Base-by-base conservation (phyloP, 225 moss, liverwort and hornwort genomes). In the Antitrichia curtipendula region DNA sequence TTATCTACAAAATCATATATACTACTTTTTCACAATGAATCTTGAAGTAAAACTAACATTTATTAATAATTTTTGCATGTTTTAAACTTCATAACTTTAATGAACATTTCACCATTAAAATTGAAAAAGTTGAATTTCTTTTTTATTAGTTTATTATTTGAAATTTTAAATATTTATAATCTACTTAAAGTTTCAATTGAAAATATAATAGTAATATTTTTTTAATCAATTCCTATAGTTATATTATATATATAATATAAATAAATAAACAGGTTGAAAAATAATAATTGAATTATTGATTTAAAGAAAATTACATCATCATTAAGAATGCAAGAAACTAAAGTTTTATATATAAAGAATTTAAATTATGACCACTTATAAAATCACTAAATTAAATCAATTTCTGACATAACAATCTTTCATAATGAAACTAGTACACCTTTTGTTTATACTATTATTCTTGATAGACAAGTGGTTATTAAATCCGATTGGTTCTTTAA, bases 401-500 rank as follows among this genome's bases (percentile, higher is more conserved):
- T 1, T 29, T 41, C 22, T 45, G 9, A 15, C 4, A 19, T 9
- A 15, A 59, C 11, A 41, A 31, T 81, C 3, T 4, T 40, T 45
- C 2, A 45, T 2, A 61, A 34, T 49, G 25, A 34, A 34, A 49
- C 12, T 49, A 25, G 8, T 24, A 5, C 4, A 8, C 5, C 1
- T 47, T 34, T 5, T 60, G 6, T 23, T 45, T 61, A 7, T 13
- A 28, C 28, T 40, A 19, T 19, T 29, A 20, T 41, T 79, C 13
- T 9, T 20, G 18, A 41, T 23, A 41, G 20, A 80, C 14, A 41
- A 2, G 41, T 40, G 20, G 2, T 80, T 80, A 22, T 32, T 14
- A 45, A 61, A 32, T 31, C 1, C 1, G 0, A 43, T 1, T 22
- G 1, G 1, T 60, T 61, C 25, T 2, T 4, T 8, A 32, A 16